phyloP scores from a whole-genome alignment of 1,284 basidiomycete genomes.

The Cryptococcus floricola region DNA sequence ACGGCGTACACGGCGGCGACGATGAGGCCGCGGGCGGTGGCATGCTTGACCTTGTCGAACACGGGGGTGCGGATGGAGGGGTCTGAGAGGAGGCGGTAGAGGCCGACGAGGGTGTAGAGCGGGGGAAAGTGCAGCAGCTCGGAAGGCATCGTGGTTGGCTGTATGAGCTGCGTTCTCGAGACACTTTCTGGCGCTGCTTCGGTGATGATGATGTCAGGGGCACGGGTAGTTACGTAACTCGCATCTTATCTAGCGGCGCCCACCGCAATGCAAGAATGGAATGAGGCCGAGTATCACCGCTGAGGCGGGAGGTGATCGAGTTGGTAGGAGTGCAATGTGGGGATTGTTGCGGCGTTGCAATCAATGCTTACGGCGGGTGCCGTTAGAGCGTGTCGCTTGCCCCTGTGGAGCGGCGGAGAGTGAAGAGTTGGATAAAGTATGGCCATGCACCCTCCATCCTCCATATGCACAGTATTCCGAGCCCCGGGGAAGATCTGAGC shows the following conservation, averaged over 20 bases:
- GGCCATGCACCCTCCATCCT: too few relatives aligned
- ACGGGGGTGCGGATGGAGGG: conserved; percentile 40
- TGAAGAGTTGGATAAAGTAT: too few relatives aligned
- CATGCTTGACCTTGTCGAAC: conserved; percentile 47
- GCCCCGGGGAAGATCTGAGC: too few relatives aligned
- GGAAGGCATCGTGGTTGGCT: conserved; percentile 38
- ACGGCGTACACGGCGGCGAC: conserved; percentile 39
- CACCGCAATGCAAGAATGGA: too few relatives aligned
- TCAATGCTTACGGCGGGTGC: too few relatives aligned
- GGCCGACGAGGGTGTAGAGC: conserved; percentile 42
- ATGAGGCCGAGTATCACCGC: too few relatives aligned
- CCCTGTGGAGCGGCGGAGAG: too few relatives aligned
- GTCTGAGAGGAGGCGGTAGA: conserved; percentile 45
- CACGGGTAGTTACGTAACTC: neutral
- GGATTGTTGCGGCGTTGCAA: too few relatives aligned
- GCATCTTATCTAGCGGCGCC: too few relatives aligned
- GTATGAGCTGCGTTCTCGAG: neutral
- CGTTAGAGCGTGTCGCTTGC: too few relatives aligned
- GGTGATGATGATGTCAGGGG: neutral
- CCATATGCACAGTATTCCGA: too few relatives aligned
- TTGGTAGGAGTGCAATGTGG: neutral
- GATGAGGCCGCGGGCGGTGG: conserved; percentile 39
- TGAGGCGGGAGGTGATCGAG: neutral
- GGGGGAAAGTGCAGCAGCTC: conserved; percentile 47
- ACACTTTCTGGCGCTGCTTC: too few relatives aligned